Base-by-base conservation (phyloP, 495 filamentous ascomycete genomes). In the Trichoderma orchidacearum region DNA sequence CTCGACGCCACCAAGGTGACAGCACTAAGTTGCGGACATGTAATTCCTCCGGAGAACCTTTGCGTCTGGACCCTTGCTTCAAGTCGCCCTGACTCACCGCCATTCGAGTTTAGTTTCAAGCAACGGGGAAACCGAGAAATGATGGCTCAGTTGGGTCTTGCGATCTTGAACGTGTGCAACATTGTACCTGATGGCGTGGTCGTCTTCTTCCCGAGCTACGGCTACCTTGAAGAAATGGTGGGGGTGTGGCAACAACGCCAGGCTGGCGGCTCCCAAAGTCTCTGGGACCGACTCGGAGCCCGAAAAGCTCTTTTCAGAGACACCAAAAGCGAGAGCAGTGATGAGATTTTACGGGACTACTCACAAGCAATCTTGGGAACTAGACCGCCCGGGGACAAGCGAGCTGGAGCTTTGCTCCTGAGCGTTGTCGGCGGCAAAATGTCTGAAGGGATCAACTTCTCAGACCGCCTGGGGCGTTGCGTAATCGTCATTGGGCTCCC, bases 371-470 rank as follows among this genome's bases (percentile, higher is more conserved):
- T 96, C 59, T 74, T 85, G 15, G 64, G 57, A 6, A 52, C 52
- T 18, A 56, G 57, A 0, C 27, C 5, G 5, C 25, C 35, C 7
- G 27, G 25, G 45, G 21, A 30, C 27, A 56, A 62, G 32, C 28
- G 28, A 25, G 31, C 51, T 5, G 93, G 93, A 6, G 90, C 85
- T 0, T 74, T 96, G 9, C 76, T 98, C 2, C 79, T 98, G n/a
- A 87, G 87, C 34, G 89, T 98, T n/a, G 84, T 98, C 3, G 92
- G 93, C 35, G 93, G 93, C 30, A 93, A 90, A 60, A 80, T 98
- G 70, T 92, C 86, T 54, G 93, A 98, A 70, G 93, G 93, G 56
- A 97, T 98, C 73, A 98, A 98, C 69, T 98, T 98, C 75, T 90
- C 90, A 13, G 93, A 98, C 66, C 77, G 78, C 13, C 81, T 98